These are phyloP conservation scores for Fraxinus americana DNA, from an alignment of 257 asterid species.

Conservation along the genomic window DNA sequence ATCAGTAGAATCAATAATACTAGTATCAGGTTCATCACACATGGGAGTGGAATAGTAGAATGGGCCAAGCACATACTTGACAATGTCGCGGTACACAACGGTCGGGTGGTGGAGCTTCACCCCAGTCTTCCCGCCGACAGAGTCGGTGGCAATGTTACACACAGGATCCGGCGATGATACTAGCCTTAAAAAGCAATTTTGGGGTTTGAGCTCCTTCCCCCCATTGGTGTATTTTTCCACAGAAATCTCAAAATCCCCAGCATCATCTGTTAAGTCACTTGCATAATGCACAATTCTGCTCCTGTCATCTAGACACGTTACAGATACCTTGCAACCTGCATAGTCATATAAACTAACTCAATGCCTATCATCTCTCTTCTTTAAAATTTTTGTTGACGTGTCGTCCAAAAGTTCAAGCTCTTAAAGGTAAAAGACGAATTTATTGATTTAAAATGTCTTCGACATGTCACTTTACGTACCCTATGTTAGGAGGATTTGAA, in stretches of 20 bases:
- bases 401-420: not conserved
- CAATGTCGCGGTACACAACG: slow-evolving; percentile 56
- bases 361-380: not conserved
- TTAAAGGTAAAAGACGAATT: not conserved
- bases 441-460: not conserved
- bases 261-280: slow-evolving; percentile 70
- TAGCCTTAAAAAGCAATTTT: slow-evolving; percentile 69
- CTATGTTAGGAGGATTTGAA: too few species aligned
- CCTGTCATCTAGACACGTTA: slow-evolving; percentile 72
- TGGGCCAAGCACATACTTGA: slow-evolving; percentile 60
- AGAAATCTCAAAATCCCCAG: slow-evolving; percentile 55
- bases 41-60: slow-evolving; percentile 88
- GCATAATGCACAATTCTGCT: slow-evolving; percentile 66
- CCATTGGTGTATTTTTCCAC: slow-evolving; percentile 46
- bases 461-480: too few species aligned
- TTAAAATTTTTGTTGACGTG: not conserved
- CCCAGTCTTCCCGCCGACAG: slow-evolving; percentile 77
- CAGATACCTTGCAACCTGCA: slow-evolving; percentile 74
- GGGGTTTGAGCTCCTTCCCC: slow-evolving; percentile 54
- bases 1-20: slow-evolving; percentile 18
- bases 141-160: slow-evolving; percentile 79
- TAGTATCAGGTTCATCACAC: slow-evolving; percentile 84
- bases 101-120: slow-evolving; percentile 65
- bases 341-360: not conserved
- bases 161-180: slow-evolving; percentile 84